Conservation (phyloP, 352 stramenopile genomes). For the Elongisporangium undulatum region DNA sequence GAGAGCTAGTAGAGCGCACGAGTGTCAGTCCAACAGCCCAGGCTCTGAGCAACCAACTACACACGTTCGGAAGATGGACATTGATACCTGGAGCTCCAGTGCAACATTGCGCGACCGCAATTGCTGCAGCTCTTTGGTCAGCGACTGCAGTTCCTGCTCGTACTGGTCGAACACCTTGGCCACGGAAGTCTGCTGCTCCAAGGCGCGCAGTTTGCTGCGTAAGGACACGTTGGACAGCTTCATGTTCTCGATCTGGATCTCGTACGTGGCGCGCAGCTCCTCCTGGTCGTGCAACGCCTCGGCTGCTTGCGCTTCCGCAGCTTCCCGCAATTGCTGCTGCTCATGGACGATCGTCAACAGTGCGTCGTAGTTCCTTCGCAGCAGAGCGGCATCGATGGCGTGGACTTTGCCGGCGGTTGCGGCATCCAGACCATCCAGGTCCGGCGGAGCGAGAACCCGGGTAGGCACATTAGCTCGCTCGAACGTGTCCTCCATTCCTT, state of each 20-base stretch:
- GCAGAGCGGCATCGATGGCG: slow-evolving; percentile 48
- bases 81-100: slow-evolving; percentile 51
- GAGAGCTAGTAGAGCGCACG: not conserved
- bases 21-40: too few relatives aligned
- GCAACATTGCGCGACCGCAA: slow-evolving; percentile 57
- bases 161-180: slow-evolving; percentile 70
- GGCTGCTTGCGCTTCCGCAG: slow-evolving; percentile 29
- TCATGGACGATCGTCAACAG: slow-evolving; percentile 72
- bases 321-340: slow-evolving; percentile 58
- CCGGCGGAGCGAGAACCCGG: slow-evolving; percentile 28
- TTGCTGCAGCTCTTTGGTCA: slow-evolving; percentile 51
- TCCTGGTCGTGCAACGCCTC: slow-evolving; percentile 49
- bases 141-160: slow-evolving; percentile 48
- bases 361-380: slow-evolving; percentile 78
- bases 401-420: slow-evolving; percentile 46
- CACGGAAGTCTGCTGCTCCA: slow-evolving; percentile 45
- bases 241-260: slow-evolving; percentile 75
- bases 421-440: slow-evolving; percentile 51
- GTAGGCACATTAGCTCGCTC: slow-evolving; percentile 21
- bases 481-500: slow-evolving; percentile 7
- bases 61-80: too few relatives aligned
- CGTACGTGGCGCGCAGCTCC: slow-evolving; percentile 44
- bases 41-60: too few relatives aligned
- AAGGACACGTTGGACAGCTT: slow-evolving; percentile 61
- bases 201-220: slow-evolving; percentile 56